A percentile compares a stretch with the other conserved stretches of the same genome.
Evolutionary conservation across 108 stramenopile genomes (phyloP).

Genomic region (Cylindrotheca fusiformis): DNA sequence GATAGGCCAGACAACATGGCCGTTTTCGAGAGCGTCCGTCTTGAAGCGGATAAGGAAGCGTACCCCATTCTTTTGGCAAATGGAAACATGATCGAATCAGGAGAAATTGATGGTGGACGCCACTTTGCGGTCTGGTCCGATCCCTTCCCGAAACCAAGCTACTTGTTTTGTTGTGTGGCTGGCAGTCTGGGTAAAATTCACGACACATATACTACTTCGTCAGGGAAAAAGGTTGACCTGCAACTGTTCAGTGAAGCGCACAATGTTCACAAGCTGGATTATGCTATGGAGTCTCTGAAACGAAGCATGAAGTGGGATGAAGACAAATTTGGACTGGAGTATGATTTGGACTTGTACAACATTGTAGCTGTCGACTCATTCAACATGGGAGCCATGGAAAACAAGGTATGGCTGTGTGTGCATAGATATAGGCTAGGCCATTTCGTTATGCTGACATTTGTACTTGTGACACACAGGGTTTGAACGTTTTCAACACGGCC

Average conservation of each 20-base stretch:
- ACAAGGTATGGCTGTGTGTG: too few relatives aligned
- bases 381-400: constrained; percentile 97
- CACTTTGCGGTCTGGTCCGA: constrained; percentile 92
- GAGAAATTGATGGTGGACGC: constrained; percentile 41
- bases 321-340: constrained; percentile 91
- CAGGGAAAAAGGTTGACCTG: constrained; percentile 78
- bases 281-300: constrained; percentile 89
- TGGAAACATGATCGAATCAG: constrained; percentile 84
- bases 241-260: constrained; percentile 82
- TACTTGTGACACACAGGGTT: too few relatives aligned
- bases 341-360: constrained; percentile 94
- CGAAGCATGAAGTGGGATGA: constrained; percentile 96
- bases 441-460: too few relatives aligned
- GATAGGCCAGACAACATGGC: constrained; percentile 98
- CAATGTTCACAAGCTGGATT: constrained; percentile 82
- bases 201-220: constrained; percentile 67
- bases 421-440: too few relatives aligned
- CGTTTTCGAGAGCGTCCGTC: constrained; percentile 61
- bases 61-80: constrained; percentile 91
- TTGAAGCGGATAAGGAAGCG: constrained; percentile 73
- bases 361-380: constrained; percentile 92
- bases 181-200: constrained; percentile 84
- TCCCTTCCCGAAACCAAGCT: constrained; percentile 94
- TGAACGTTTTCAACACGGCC: constrained; percentile 97
- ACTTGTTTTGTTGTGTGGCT: constrained; percentile 94